A percentile compares a stretch with the other conserved stretches of the same genome.
These are phyloP conservation scores for Arabidopsis lyrata DNA, from an alignment of 441 rosid genomes.

Conservation along the genomic window DNA sequence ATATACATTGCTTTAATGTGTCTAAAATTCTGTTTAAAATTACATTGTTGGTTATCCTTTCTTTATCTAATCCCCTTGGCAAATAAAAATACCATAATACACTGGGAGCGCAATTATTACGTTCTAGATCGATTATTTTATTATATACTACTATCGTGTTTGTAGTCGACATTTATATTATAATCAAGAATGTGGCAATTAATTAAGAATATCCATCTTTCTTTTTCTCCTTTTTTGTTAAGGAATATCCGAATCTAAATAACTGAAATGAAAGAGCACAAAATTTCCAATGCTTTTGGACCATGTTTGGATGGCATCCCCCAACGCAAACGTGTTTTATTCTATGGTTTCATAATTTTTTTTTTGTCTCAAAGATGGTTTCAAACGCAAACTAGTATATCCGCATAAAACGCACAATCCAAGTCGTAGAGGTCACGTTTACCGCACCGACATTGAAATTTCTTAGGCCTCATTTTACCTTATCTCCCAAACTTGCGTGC, in stretches of 20 bases:
- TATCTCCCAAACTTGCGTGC: conserved; percentile 41
- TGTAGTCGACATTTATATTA: conserved; percentile 1
- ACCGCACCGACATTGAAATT: conserved; percentile 26
- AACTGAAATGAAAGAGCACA: conserved; percentile 18
- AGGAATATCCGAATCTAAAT: conserved; percentile 20
- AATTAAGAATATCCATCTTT: not conserved
- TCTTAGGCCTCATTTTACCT: conserved; percentile 30
- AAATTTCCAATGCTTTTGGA: not conserved
- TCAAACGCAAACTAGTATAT: too few species aligned
- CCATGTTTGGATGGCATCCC: not conserved
- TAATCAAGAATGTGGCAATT: not conserved
- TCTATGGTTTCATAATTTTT: too few species aligned
- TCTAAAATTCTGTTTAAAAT: not conserved
- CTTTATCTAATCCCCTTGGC: not conserved
- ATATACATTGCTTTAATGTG: too few species aligned
- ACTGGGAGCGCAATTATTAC: conserved; percentile 20
- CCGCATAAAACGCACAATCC: conserved; percentile 31
- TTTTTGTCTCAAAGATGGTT: too few species aligned
- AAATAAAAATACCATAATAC: conserved; percentile 9
- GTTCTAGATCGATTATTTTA: not conserved
- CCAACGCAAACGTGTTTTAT: not conserved
- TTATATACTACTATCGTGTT: not conserved
- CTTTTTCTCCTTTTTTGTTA: not conserved
- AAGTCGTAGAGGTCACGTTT: conserved; percentile 42
- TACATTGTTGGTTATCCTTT: conserved; percentile 8